phyloP scores from a whole-genome alignment of 345 rosid species.

The Populus deltoides region DNA sequence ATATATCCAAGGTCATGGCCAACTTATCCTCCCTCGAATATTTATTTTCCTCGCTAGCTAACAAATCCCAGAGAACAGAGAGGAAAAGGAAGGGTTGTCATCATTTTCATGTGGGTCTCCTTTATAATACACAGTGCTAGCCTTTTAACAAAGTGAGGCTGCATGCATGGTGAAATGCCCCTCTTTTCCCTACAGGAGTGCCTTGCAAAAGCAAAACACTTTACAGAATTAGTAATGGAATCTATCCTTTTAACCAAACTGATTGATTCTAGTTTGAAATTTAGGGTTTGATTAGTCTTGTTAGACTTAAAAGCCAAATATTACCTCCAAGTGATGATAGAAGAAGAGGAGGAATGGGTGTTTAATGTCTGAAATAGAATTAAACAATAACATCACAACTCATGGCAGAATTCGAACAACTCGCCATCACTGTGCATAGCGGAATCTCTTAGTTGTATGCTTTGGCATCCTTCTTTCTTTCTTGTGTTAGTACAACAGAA shows the following conservation, averaged over 20 bases:
- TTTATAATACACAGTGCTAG: not conserved
- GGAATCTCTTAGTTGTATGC: not conserved
- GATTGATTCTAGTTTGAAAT: not conserved
- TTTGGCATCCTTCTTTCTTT: not conserved
- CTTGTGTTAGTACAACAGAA: not conserved
- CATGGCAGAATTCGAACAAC: not conserved
- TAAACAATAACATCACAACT: too few species aligned
- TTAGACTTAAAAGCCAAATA: not conserved
- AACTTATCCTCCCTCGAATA: not conserved
- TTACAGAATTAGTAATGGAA: not conserved
- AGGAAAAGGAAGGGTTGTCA: not conserved
- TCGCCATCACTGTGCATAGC: not conserved
- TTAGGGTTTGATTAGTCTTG: not conserved
- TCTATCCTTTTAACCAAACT: not conserved
- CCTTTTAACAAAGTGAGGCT: slow-evolving; percentile 17
- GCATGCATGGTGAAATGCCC: slow-evolving; percentile 15
- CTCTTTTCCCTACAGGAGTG: slow-evolving; percentile 15
- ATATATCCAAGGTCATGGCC: not conserved
- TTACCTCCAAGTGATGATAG: too few species aligned
- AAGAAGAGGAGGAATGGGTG: too few species aligned
- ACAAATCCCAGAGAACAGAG: not conserved
- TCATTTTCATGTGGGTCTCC: slow-evolving; percentile 10
- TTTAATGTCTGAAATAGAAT: too few species aligned
- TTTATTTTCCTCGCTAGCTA: not conserved
- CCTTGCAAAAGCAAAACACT: slow-evolving; percentile 3